Conservation (phyloP, 139 green algal genomes). For the Chlamydomonas asymmetrica region DNA sequence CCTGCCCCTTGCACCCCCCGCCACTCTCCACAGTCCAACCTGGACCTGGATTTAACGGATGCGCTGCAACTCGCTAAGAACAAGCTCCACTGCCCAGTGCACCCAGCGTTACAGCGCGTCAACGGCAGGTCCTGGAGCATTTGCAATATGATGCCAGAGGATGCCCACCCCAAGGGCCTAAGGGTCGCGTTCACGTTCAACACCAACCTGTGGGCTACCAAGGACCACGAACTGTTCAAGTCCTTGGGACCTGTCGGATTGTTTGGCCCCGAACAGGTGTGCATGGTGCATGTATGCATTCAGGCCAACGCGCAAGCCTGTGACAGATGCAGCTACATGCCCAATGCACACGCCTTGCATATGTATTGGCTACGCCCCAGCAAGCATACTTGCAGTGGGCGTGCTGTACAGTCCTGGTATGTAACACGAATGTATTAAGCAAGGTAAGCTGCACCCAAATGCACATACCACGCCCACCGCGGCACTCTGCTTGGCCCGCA, state of each 20-base stretch:
- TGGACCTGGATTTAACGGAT: background rate
- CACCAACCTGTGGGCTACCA: slow-evolving; percentile 30
- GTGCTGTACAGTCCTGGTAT: background rate
- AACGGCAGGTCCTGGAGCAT: too few species aligned
- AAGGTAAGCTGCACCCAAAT: too few species aligned
- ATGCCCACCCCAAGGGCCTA: slow-evolving; percentile 16
- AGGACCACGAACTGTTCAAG: background rate
- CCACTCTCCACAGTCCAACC: too few species aligned
- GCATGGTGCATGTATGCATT: background rate
- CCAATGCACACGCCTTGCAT: too few species aligned
- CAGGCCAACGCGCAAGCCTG: too few species aligned
- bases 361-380: background rate
- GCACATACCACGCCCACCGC: too few species aligned
- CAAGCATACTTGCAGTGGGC: background rate
- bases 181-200: slow-evolving; percentile 22
- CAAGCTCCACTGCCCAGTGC: background rate
- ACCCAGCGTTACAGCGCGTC: background rate
- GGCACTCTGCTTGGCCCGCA: too few species aligned
- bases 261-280: slow-evolving; percentile 15
- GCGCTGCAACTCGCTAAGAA: too few species aligned
- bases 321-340: too few species aligned
- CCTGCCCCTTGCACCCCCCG: too few species aligned
- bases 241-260: slow-evolving; percentile 16
- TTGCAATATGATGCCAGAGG: slow-evolving; percentile 4
- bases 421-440: too few species aligned